Percentiles rank a stretch among this genome's conserved stretches.
Evolutionary conservation across 2,329 filamentous ascomycete species (phyloP).

Genomic region (Whalleya microplaca): DNA sequence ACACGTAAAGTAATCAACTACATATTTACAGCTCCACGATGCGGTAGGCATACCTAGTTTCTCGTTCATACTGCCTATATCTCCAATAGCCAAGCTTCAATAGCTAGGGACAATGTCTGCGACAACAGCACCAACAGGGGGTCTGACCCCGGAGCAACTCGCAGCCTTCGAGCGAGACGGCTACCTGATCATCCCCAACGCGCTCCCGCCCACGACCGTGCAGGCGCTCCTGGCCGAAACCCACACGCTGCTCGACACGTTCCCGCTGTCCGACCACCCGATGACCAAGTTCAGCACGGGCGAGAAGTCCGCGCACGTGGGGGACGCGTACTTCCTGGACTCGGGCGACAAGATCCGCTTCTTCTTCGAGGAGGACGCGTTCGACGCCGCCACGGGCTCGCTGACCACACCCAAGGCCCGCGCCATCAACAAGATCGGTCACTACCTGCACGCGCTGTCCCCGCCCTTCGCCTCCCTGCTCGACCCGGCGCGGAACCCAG

Average conservation of each 20-base stretch:
- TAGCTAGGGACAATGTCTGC: conserved; percentile 16
- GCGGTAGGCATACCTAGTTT: neutral
- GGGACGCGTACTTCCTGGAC: conserved; percentile 90
- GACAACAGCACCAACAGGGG: conserved; percentile 39
- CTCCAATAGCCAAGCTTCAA: neutral
- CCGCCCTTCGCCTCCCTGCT: conserved; percentile 65
- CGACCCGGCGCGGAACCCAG: conserved; percentile 50
- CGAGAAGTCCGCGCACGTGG: conserved; percentile 74
- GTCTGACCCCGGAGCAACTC: conserved; percentile 74
- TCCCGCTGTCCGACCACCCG: conserved; percentile 82
- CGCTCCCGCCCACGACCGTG: conserved; percentile 69
- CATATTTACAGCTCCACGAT: neutral
- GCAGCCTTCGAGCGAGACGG: conserved; percentile 78
- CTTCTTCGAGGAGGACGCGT: conserved; percentile 97
- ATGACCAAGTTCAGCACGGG: conserved; percentile 94
- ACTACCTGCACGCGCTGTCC: conserved; percentile 73
- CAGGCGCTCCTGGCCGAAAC: conserved; percentile 74
- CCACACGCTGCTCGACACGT: conserved; percentile 70
- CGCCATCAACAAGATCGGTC: conserved; percentile 89
- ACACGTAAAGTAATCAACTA: too few relatives aligned
- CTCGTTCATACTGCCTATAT: neutral
- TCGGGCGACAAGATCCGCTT: conserved; percentile 92
- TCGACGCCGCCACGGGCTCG: conserved; percentile 61
- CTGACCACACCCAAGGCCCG: conserved; percentile 78
- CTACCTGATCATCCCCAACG: conserved; percentile 84